These are phyloP conservation scores for Ganoderma leucocontextum DNA, from an alignment of 1,284 basidiomycete genomes.

Conservation along the genomic window DNA sequence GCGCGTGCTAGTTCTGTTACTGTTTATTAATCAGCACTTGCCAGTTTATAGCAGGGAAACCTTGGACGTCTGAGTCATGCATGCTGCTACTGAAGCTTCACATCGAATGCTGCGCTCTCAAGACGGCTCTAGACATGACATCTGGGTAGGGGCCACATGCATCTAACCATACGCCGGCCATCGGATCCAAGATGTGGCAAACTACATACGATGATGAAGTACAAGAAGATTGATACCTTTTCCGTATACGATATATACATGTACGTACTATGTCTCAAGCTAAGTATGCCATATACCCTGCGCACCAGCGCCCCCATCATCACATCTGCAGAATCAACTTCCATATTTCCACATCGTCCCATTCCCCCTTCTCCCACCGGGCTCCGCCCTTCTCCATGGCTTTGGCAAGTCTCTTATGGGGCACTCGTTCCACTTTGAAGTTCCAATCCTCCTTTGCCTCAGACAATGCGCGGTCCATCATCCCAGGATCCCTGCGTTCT, in stretches of 20 bases:
- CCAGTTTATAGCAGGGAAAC: constrained; percentile 14
- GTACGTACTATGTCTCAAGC: constrained; percentile 7
- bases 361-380: constrained; percentile 71
- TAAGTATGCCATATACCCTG: constrained; percentile 5
- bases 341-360: constrained; percentile 84
- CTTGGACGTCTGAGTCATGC: background rate
- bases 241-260: constrained; percentile 9
- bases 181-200: constrained; percentile 7
- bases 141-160: background rate
- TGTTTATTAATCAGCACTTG: constrained; percentile 9
- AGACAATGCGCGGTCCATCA: constrained; percentile 68
- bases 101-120: background rate
- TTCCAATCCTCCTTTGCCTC: constrained; percentile 58
- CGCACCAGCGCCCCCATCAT: background rate
- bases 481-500: constrained; percentile 77
- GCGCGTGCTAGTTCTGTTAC: background rate
- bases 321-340: constrained; percentile 47
- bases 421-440: constrained; percentile 67
- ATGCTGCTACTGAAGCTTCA: constrained; percentile 1
- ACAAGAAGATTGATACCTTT: constrained; percentile 16
- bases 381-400: constrained; percentile 66
- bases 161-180: no score
- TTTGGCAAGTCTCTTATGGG: constrained; percentile 66
- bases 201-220: constrained; percentile 1
- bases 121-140: background rate